Percentiles rank a stretch among this genome's conserved stretches.
Evolutionary conservation across 306 rosid genomes (phyloP).

Genomic region (Dryas drummondii): DNA sequence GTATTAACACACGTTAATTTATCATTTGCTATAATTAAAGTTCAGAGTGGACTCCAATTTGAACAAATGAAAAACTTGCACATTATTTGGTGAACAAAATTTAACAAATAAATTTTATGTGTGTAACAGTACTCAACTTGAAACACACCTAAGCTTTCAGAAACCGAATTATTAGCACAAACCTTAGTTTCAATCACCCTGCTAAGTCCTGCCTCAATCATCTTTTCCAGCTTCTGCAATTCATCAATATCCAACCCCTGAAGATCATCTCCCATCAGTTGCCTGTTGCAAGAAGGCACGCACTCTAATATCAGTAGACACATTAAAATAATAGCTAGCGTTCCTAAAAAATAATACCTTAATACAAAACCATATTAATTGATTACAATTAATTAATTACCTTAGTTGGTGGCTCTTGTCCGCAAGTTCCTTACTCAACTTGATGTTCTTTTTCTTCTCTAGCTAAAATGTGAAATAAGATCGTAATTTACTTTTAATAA

Average conservation of each 20-base stretch:
- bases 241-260: slow-evolving; percentile 32
- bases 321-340: too few relatives aligned
- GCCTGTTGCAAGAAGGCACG: too few relatives aligned
- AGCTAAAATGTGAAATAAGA: slow-evolving; percentile 12
- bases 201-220: slow-evolving; percentile 33
- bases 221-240: slow-evolving; percentile 27
- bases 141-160: too few relatives aligned
- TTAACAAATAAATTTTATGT: neutral
- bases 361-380: too few relatives aligned
- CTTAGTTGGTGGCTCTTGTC: slow-evolving; percentile 30
- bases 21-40: too few relatives aligned
- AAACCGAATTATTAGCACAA: neutral
- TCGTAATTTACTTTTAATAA: too few relatives aligned
- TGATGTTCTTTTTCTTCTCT: slow-evolving; percentile 4
- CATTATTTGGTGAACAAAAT: neutral
- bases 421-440: slow-evolving; percentile 37
- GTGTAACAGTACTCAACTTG: too few relatives aligned
- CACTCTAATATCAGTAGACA: too few relatives aligned
- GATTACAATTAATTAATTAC: slow-evolving; percentile 3
- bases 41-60: too few relatives aligned
- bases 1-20: too few relatives aligned
- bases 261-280: slow-evolving; percentile 16
- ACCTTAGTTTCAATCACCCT: slow-evolving; percentile 40
- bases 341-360: too few relatives aligned
- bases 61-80: too few relatives aligned